Evolutionary conservation across 1,284 basidiomycete genomes (phyloP), one percentile per base, ranked within the genome.

Genomic region (Malassezia furfur): DNA sequence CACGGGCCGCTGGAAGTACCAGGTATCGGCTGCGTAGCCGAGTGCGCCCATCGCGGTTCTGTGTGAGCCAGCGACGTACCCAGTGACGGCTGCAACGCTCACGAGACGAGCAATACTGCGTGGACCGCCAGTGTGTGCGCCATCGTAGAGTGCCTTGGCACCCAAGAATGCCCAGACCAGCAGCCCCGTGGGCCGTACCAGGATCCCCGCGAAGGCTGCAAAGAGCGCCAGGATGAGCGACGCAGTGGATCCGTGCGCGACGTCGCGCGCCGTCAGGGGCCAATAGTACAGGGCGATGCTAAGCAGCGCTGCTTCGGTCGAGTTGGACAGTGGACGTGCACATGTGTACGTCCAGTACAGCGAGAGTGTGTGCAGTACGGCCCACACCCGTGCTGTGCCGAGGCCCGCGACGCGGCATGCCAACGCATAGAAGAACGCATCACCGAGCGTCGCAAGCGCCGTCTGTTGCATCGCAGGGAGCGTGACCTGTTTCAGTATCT

Each of bases 261-360:
- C 9, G 38, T 40, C 38, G 10, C 9, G 14, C n/a, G 46, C 32
- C 1, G 39, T 36, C 14, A 63, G 75, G 0, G 80, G 91, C 77
- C 88, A 96, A 70, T 82, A 82, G 22, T 79, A 80, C 48, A 96
- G 79, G 0, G 91, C 91, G 35, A 86, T 77, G 0, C 84, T 84
- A 0, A 86, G 87, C 38, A 98, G 76, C 0, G 87, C 83, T 0
- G 90, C 91, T 72, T 99, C 94, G 19, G 90, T 77, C 5, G 90
- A 91, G 72, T 96, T 99, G 14, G 90, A 93, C 36, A 98, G 79
- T 0, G 91, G 88, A 19, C 94, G 82, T 5, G 89, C 86, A 11
- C 94, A 79, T 1, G 88, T 83, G 51, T 93, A 80, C 0, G 83
- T 83, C 70, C 93, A 82, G 78, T 96, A 98, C 64, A 93, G 82